Base-by-base conservation (phyloP, 768 basidiomycete genomes). In the Lenzites betulinus region DNA sequence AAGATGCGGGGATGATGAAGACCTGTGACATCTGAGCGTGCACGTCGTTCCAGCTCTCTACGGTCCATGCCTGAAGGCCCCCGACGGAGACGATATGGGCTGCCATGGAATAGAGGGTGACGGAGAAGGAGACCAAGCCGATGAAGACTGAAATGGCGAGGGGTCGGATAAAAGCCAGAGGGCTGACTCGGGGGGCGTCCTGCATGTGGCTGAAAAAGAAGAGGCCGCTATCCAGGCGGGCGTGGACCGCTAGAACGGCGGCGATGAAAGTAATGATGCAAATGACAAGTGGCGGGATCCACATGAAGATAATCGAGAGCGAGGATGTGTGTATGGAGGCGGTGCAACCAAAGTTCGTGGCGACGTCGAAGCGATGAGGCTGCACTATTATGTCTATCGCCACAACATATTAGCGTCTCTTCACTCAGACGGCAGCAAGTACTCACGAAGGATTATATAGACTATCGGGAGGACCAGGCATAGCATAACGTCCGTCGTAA, bases 181-280 rank as follows among this genome's bases (percentile, higher is more conserved):
- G 64, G 66, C 65, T 64, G 56, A 63, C 36, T 15, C 49, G 59
- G 1, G 59, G 60, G 7, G 64, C 58, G 26, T 62, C 59, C 20
- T 53, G 60, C 22, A 67, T 65, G 50, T 67, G 64, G 41, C 54
- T 51, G 53, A 67, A 41, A 36, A 60, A 52, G 54, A 74, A 77
- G 30, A 70, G 82, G 80, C 78, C 56, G 75, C 77, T 53, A 77
- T 77, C 56, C 41, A 76, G 63, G 49, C 83, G 70, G 22, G 81
- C 73, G 43, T 75, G 62, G 58, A 70, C 65, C 63, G 78, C 78
- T 26, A 83, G 64, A 30, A 79, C 67, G 2, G 82, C 67, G 22
- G 64, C 78, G 23, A 72, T 47, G 35, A 78, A 58, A 0, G 76
- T 73, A 11, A 57, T 67, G 11, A 68, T 25, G 22, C 71, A 70